Percentiles rank a stretch among this genome's conserved stretches.
phyloP scores from a whole-genome alignment of 495 filamentous ascomycete genomes.

The Aspergillus sparsus region DNA sequence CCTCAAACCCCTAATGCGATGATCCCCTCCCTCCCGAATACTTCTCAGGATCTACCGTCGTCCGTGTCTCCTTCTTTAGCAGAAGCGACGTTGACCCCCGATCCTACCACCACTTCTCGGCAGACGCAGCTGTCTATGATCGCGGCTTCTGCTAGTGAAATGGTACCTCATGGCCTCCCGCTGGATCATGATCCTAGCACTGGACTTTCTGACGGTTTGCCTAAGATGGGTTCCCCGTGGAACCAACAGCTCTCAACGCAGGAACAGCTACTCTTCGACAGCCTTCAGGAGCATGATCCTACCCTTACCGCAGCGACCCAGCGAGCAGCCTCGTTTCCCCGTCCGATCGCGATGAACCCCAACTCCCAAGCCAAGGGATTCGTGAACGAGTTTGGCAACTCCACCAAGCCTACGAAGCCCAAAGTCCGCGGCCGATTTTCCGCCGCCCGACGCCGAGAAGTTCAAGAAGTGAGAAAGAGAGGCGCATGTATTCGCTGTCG shows the following conservation, averaged over 20 bases:
- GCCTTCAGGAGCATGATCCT: constrained; percentile 48
- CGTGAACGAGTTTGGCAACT: constrained; percentile 57
- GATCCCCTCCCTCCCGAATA: constrained; percentile 40
- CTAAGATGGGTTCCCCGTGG: constrained; percentile 39
- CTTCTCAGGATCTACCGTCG: constrained; percentile 34
- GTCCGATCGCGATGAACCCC: constrained; percentile 58
- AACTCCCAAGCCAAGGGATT: constrained; percentile 57
- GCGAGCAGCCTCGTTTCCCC: constrained; percentile 49
- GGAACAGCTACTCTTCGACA: constrained; percentile 50
- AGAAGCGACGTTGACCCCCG: constrained; percentile 42
- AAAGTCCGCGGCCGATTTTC: constrained; percentile 71
- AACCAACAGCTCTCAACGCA: constrained; percentile 45
- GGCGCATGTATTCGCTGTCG: constrained; percentile 86
- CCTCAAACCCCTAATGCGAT: constrained; percentile 33
- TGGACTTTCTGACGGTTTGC: constrained; percentile 36
- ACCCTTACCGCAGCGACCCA: constrained; percentile 48
- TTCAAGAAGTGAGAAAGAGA: constrained; percentile 75
- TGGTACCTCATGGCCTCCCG: constrained; percentile 47
- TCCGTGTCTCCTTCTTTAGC: constrained; percentile 46
- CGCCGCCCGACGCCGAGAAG: constrained; percentile 68
- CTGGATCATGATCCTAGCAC: constrained; percentile 38
- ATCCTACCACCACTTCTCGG: constrained; percentile 42
- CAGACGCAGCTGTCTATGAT: constrained; percentile 53
- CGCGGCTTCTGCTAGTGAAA: constrained; percentile 51
- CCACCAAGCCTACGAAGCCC: constrained; percentile 52